A percentile compares a stretch with the other conserved stretches of the same genome.
Conservation (phyloP, 1,139 yeast species). For the Kluyveromyces marxianus region DNA sequence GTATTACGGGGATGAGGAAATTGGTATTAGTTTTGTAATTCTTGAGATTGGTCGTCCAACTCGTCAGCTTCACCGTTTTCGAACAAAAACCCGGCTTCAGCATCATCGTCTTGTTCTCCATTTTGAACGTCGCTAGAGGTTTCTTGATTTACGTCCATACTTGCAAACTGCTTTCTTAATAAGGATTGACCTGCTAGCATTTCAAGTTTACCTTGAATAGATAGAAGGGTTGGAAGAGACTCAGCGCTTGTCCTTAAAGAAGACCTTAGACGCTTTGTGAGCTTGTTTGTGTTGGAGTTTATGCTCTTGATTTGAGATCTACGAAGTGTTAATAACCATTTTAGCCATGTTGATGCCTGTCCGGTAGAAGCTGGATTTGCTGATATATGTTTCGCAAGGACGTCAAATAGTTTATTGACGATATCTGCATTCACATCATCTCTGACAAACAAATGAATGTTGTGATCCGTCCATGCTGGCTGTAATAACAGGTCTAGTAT, state of each 20-base stretch:
- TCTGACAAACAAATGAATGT: conserved; percentile 20
- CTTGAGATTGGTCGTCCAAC: conserved; percentile 8
- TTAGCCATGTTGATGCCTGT: conserved; percentile 21
- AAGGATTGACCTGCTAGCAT: conserved; percentile 69
- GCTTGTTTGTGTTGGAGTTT: conserved; percentile 20
- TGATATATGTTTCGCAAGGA: conserved; percentile 15
- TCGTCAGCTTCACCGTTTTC: conserved; percentile 49
- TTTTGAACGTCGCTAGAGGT: conserved; percentile 11
- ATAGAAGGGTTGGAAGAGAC: conserved; percentile 58
- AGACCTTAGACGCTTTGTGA: conserved; percentile 22
- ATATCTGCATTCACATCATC: conserved; percentile 13
- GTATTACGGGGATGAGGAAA: too few relatives aligned
- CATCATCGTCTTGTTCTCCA: conserved; percentile 17
- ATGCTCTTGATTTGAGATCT: conserved; percentile 10
- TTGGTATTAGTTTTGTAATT: background rate
- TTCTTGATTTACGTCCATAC: conserved; percentile 14
- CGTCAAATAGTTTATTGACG: conserved; percentile 13
- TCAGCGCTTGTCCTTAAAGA: conserved; percentile 23
- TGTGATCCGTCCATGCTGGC: conserved; percentile 21
- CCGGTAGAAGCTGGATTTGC: conserved; percentile 17
- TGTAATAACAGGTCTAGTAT: conserved; percentile 13
- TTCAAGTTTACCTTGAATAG: conserved; percentile 79
- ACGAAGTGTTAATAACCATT: conserved; percentile 23
- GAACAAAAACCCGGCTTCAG: conserved; percentile 37
- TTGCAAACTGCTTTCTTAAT: conserved; percentile 49